Conservation (phyloP, 2,329 filamentous ascomycete species). For the Diaporthe capsici region DNA sequence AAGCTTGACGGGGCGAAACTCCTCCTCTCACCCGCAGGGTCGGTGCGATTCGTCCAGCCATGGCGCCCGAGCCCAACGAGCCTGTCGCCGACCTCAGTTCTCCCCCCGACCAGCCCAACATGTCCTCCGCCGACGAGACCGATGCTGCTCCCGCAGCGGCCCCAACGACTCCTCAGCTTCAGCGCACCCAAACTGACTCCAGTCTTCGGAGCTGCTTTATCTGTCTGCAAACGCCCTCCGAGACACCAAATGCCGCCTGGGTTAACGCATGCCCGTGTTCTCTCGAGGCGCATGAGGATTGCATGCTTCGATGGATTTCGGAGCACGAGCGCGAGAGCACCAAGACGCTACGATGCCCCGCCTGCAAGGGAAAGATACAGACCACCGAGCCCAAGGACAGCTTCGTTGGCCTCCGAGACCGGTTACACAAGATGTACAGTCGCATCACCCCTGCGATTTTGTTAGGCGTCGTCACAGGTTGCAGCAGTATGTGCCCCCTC, state of each 20-base stretch:
- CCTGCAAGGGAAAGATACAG: conserved; percentile 87
- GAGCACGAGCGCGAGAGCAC: conserved; percentile 80
- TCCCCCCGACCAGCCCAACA: not conserved
- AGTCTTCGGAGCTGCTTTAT: conserved; percentile 70
- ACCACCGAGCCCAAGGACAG: conserved; percentile 82
- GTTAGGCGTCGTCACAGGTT: conserved; percentile 69
- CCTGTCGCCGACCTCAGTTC: conserved; percentile 16
- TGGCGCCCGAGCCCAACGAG: conserved; percentile 24
- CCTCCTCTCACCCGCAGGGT: too few species aligned
- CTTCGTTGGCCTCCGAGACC: conserved; percentile 76
- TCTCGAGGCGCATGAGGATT: conserved; percentile 90
- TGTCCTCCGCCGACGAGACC: conserved; percentile 14
- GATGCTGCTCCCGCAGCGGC: conserved; percentile 6
- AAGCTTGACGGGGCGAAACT: not conserved
- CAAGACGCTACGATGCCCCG: conserved; percentile 84
- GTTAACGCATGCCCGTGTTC: conserved; percentile 92
- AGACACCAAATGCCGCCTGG: conserved; percentile 72
- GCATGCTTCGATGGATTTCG: conserved; percentile 93
- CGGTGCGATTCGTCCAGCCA: conserved; percentile 8
- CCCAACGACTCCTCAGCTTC: conserved; percentile 23
- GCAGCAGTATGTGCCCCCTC: conserved; percentile 50
- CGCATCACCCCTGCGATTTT: conserved; percentile 74
- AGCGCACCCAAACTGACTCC: conserved; percentile 40
- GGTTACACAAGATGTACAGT: conserved; percentile 69
- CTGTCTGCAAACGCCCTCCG: conserved; percentile 70